Percentiles rank a stretch among this genome's conserved stretches.
phyloP scores from a whole-genome alignment of 257 asterid genomes.

The Gynochthodes officinalis region DNA sequence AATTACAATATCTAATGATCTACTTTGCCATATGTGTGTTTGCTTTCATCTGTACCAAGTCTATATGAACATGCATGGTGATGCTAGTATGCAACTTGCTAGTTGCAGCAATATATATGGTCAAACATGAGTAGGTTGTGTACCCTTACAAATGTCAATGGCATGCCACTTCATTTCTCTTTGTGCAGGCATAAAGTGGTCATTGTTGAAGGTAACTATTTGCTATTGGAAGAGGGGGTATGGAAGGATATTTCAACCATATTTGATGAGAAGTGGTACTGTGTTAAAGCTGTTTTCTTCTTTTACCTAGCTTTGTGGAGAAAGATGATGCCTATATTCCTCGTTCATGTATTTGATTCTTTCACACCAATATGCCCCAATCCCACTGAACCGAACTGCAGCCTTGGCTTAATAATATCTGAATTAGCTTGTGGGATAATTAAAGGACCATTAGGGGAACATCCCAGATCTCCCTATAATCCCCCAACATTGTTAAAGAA shows the following conservation, averaged over 20 bases:
- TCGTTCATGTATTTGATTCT: background rate
- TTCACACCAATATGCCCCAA: background rate
- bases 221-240: slow-evolving; percentile 64
- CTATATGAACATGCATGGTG: background rate
- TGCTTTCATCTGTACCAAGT: background rate
- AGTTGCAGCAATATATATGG: background rate
- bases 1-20: background rate
- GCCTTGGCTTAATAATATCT: background rate
- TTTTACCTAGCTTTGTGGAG: background rate
- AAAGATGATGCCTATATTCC: background rate
- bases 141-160: background rate
- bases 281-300: slow-evolving; percentile 20
- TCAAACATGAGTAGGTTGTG: background rate
- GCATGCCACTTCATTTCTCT: slow-evolving; percentile 2
- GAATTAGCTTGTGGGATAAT: background rate
- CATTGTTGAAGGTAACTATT: slow-evolving; percentile 90
- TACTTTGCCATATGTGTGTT: background rate
- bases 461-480: slow-evolving; percentile 2
- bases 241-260: slow-evolving; percentile 76
- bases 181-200: slow-evolving; percentile 81
- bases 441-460: no score
- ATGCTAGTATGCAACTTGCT: background rate
- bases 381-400: background rate
- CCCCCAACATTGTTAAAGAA: background rate
- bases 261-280: slow-evolving; percentile 85